A percentile compares a stretch with the other conserved stretches of the same genome.
Conservation (phyloP, 768 basidiomycete species). For the Leccinum barrowsii region DNA sequence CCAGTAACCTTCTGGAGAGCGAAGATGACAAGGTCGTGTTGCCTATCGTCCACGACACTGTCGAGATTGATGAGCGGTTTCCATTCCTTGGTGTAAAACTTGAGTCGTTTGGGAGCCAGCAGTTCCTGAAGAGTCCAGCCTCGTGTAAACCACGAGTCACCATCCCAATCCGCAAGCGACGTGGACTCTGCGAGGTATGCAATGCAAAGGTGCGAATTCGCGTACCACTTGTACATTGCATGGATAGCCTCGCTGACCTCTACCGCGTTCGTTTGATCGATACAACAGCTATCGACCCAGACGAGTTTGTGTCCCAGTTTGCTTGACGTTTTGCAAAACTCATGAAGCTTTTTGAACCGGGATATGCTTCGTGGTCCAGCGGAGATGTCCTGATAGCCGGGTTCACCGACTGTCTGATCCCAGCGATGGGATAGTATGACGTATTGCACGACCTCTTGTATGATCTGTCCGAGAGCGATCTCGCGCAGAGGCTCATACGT, state of each 20-base stretch:
- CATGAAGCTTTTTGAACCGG: neutral
- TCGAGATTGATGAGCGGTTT: neutral
- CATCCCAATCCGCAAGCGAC: neutral
- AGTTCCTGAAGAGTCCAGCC: constrained; percentile 14
- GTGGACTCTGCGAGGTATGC: constrained; percentile 11
- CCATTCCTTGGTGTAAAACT: constrained; percentile 20
- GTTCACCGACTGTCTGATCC: constrained; percentile 6
- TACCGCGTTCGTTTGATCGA: constrained; percentile 11
- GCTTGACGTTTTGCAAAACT: constrained; percentile 6
- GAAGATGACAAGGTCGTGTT: neutral
- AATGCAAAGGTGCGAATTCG: constrained; percentile 18
- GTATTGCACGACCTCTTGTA: constrained; percentile 11
- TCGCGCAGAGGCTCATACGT: constrained; percentile 3
- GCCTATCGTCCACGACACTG: neutral
- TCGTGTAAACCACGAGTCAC: constrained; percentile 13
- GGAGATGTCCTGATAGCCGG: constrained; percentile 6
- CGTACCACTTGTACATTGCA: constrained; percentile 25
- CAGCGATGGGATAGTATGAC: constrained; percentile 16
- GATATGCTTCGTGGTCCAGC: neutral
- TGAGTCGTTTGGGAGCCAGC: constrained; percentile 17
- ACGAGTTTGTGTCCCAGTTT: constrained; percentile 3
- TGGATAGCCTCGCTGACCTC: constrained; percentile 22
- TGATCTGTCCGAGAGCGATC: constrained; percentile 5
- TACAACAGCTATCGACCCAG: constrained; percentile 22
- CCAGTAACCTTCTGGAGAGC: neutral